Conservation (phyloP, 2,329 filamentous ascomycete species). For the Bipolaris zeicola region DNA sequence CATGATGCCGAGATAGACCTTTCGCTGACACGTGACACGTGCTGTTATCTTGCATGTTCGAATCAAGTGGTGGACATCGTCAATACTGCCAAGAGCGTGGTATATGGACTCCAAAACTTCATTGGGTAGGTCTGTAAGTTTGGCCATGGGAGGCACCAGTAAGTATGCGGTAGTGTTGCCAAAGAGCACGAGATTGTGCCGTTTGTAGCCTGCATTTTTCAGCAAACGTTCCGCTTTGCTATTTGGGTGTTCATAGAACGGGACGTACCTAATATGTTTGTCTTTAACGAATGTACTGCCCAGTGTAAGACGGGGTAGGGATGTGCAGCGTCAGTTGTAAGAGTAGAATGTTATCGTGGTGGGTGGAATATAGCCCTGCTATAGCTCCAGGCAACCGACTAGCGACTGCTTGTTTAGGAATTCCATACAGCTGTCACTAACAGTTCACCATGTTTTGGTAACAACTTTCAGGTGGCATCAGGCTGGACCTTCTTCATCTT, state of each 20-base stretch:
- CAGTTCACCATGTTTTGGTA: background rate
- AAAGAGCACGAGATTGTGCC: background rate
- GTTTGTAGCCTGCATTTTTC: background rate
- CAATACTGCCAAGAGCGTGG: slow-evolving; percentile 29
- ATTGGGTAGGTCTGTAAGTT: slow-evolving; percentile 20
- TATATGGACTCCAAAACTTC: slow-evolving; percentile 29
- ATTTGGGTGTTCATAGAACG: background rate
- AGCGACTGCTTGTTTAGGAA: no score
- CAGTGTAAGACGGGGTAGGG: background rate
- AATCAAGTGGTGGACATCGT: slow-evolving; percentile 34
- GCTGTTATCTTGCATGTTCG: slow-evolving; percentile 21
- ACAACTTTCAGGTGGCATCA: background rate
- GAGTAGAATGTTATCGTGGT: background rate
- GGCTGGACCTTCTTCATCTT: background rate
- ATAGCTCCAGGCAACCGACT: background rate
- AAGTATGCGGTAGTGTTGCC: background rate
- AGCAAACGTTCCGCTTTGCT: background rate
- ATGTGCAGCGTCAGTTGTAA: no score
- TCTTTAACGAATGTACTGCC: background rate
- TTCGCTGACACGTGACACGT: slow-evolving; percentile 15
- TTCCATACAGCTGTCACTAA: background rate
- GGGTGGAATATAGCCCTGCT: background rate
- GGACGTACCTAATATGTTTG: background rate
- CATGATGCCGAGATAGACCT: slow-evolving; percentile 32
- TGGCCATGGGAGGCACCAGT: slow-evolving; percentile 11